phyloP scores from a whole-genome alignment of 305 asterid species.

The Fraxinus platypoda region DNA sequence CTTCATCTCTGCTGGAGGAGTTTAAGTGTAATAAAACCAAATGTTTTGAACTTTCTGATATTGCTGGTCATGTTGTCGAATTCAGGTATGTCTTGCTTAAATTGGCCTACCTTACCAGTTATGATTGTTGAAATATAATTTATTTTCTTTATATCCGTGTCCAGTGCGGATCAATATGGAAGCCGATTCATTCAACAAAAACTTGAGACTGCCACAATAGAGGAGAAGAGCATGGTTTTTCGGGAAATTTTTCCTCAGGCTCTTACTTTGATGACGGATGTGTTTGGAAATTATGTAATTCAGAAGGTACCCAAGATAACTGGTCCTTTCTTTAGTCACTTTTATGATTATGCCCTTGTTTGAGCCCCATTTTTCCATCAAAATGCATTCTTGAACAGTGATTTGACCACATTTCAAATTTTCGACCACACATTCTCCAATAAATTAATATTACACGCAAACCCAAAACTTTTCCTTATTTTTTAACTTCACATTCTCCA shows the following conservation, averaged over 20 bases:
- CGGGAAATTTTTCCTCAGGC: conserved; percentile 92
- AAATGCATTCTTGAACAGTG: not conserved
- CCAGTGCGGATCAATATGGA: conserved; percentile 96
- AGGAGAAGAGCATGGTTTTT: conserved; percentile 91
- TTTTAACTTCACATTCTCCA: no score
- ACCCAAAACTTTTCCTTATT: no score
- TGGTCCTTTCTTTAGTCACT: not conserved
- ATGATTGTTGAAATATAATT: conserved; percentile 17
- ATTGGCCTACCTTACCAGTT: not conserved
- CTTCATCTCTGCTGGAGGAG: conserved; percentile 90
- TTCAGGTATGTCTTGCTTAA: conserved; percentile 58
- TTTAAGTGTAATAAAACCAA: conserved; percentile 91
- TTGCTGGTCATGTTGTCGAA: conserved; percentile 92
- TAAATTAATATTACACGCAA: no score
- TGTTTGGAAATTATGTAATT: conserved; percentile 92
- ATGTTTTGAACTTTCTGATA: conserved; percentile 89
- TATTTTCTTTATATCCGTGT: conserved; percentile 15
- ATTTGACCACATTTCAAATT: no score
- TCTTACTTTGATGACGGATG: conserved; percentile 93
- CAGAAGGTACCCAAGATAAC: conserved; percentile 67
- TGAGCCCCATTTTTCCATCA: not conserved
- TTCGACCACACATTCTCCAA: no score
- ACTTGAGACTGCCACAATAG: conserved; percentile 90
- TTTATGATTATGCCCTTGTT: not conserved
- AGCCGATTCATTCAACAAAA: conserved; percentile 98